Evolutionary conservation across 345 rosid species (phyloP), one percentile per base, ranked within the genome.

Genomic region (Corchorus olitorius): DNA sequence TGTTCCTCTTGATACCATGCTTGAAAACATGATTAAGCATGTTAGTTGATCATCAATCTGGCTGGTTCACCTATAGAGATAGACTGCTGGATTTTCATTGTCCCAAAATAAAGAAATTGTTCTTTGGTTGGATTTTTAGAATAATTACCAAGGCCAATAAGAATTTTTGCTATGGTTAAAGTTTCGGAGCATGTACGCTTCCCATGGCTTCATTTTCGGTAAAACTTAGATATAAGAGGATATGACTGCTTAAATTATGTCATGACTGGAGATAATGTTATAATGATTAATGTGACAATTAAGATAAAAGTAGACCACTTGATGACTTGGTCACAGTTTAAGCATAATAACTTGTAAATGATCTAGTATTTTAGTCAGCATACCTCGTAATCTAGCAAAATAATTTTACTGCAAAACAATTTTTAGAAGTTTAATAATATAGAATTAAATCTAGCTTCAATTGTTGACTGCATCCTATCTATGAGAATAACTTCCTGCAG

Each of bases 1-100:
- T 75, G 61, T 78, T 77, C n/a, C 20, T 10, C 19, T 9, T 70
- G 19, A 50, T n/a, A 50, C 6, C 34, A 22, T 52, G 45, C 60
- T 55, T 0, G 43, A 33, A 69, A 52, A 69, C 49, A 12, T 33
- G 13, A 15, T 59, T 15, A 3, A 50, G 59, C 8, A 16, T 34
- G 50, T 71, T 9, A 35, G 49, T 54, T 68, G 16, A 54, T 34
- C 4, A 20, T 66, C 2, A 9, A 12, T 13, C 45, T 45, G n/a
- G 15, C 39, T 3, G 45, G 52, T 72, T 72, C 15, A 69, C 14
- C 13, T 69, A 3, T 49, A 68, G 43, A 9, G 22, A 15, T 50
- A 33, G 4, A 50, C 33, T 2, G 58, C 58, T 50, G 2, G 43
- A 1, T 48, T 68, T 68, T 20, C 35, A 10, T 33, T 59, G 10